Conservation (phyloP, 2,329 filamentous ascomycete genomes). For the Colletotrichum sp. region DNA sequence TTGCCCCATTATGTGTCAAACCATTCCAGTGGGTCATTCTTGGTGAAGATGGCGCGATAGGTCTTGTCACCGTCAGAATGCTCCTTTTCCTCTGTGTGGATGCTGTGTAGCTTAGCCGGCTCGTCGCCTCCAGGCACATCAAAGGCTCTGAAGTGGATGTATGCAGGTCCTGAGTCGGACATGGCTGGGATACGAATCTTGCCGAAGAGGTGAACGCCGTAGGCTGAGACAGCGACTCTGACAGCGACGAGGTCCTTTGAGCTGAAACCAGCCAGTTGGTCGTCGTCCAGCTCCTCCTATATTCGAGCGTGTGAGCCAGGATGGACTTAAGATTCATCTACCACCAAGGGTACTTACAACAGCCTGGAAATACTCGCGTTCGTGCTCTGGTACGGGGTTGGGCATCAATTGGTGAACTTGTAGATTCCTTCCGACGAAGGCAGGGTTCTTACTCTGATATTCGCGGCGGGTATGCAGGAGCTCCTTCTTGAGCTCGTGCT, state of each 20-base stretch:
- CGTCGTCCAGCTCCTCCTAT: conserved; percentile 38
- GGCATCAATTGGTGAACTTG: background rate
- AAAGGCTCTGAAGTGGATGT: conserved; percentile 54
- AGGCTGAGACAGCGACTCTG: conserved; percentile 49
- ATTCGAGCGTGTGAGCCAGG: conserved; percentile 8
- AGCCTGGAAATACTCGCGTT: conserved; percentile 59
- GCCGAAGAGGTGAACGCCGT: conserved; percentile 54
- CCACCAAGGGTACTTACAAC: conserved; percentile 33
- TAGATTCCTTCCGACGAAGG: background rate
- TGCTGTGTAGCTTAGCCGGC: conserved; percentile 47
- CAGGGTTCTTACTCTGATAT: conserved; percentile 40
- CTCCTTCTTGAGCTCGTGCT: conserved; percentile 55
- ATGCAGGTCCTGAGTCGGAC: conserved; percentile 39
- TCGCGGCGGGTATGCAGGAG: conserved; percentile 54
- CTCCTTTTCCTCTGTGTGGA: conserved; percentile 52
- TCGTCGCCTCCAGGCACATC: conserved; percentile 38
- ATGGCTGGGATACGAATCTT: conserved; percentile 51
- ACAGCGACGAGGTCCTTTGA: conserved; percentile 47
- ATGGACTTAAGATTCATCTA: background rate
- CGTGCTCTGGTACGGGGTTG: conserved; percentile 47
- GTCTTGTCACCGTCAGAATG: conserved; percentile 44
- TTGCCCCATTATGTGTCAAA: conserved; percentile 50
- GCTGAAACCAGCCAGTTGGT: conserved; percentile 39
- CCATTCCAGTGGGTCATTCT: conserved; percentile 53
- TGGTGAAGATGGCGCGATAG: conserved; percentile 51